phyloP scores from a whole-genome alignment of 495 filamentous ascomycete species.

The Staphylotrichum tortipilum region DNA sequence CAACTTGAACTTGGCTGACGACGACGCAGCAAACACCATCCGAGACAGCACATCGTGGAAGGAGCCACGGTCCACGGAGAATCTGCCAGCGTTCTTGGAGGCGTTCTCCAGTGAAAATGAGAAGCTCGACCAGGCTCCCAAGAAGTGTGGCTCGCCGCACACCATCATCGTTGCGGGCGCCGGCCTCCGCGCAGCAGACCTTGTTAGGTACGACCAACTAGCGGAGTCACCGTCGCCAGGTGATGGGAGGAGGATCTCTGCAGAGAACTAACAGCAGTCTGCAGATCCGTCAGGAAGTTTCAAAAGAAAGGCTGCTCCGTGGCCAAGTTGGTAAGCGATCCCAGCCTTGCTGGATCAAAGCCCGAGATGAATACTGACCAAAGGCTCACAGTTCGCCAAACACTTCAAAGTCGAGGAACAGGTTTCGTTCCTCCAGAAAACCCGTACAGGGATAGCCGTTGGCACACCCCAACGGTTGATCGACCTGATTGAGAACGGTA shows the following conservation, averaged over 20 bases:
- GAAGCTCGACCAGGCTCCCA: constrained; percentile 52
- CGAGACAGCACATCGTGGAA: constrained; percentile 67
- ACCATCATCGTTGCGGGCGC: constrained; percentile 73
- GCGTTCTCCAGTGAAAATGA: constrained; percentile 45
- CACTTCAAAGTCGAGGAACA: constrained; percentile 93
- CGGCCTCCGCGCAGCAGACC: constrained; percentile 72
- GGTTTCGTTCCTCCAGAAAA: constrained; percentile 61
- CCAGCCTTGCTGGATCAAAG: too few species aligned
- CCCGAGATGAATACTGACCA: too few species aligned
- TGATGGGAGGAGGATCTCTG: background rate
- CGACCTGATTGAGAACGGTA: constrained; percentile 74
- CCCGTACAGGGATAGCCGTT: constrained; percentile 71
- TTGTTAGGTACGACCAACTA: constrained; percentile 48
- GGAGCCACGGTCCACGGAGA: constrained; percentile 51
- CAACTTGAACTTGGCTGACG: too few species aligned
- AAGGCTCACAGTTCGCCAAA: constrained; percentile 63
- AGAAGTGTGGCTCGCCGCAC: constrained; percentile 70
- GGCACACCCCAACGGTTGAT: constrained; percentile 77
- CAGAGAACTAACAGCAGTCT: background rate
- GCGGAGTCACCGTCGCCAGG: background rate
- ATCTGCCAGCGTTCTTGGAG: constrained; percentile 72
- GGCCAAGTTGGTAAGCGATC: constrained; percentile 58
- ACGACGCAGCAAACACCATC: constrained; percentile 29
- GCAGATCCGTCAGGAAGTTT: constrained; percentile 64
- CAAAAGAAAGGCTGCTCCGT: constrained; percentile 67